Conservation (phyloP, 805 yeast species). For the Candida nitratophila region DNA sequence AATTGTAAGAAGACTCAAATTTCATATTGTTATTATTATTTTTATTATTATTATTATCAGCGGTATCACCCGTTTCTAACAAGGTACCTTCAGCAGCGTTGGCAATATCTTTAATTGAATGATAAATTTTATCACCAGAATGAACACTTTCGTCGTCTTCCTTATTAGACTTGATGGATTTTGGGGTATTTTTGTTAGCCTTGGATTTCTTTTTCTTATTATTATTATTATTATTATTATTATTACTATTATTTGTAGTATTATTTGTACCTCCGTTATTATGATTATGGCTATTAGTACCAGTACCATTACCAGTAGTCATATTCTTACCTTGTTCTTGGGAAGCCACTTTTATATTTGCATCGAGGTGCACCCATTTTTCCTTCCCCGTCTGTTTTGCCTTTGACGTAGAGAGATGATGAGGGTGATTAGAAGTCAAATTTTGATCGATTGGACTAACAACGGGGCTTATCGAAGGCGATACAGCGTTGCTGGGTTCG, state of each 20-base stretch:
- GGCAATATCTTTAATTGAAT: not conserved
- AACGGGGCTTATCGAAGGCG: not conserved
- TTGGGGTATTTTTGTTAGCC: not conserved
- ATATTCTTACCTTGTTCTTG: slow-evolving; percentile 1
- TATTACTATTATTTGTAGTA: slow-evolving; percentile 1
- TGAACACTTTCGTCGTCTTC: not conserved
- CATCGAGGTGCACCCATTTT: slow-evolving; percentile 20
- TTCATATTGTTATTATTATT: not conserved
- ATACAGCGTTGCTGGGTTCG: not conserved
- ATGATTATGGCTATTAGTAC: slow-evolving; percentile 1
- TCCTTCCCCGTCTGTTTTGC: slow-evolving; percentile 15
- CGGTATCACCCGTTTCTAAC: not conserved
- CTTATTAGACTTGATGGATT: not conserved
- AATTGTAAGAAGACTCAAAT: not conserved
- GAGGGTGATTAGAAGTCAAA: not conserved
- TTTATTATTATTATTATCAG: slow-evolving; percentile 1
- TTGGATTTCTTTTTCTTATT: not conserved
- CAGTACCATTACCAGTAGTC: not conserved
- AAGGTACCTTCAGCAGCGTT: not conserved
- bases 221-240: not conserved
- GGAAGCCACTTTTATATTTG: slow-evolving; percentile 16
- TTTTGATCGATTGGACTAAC: too few species aligned
- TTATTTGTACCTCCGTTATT: not conserved
- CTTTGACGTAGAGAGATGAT: slow-evolving; percentile 1
- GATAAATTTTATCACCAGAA: not conserved